Evolutionary conservation across 495 filamentous ascomycete genomes (phyloP), one percentile per base, ranked within the genome.

Genomic region (Daldinia loculata): DNA sequence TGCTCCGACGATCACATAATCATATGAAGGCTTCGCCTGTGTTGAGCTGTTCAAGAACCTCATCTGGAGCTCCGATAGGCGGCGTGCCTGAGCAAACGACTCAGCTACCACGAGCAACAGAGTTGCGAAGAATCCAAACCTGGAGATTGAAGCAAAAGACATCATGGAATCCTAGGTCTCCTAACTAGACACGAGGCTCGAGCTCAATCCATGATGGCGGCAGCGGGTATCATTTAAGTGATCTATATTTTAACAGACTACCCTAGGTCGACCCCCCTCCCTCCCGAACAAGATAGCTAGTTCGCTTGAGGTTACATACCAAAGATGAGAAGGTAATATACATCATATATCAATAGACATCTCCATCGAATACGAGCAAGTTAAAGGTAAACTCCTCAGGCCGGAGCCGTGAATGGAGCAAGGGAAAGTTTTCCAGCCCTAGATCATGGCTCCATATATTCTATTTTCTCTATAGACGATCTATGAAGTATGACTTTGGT

Each of bases 1-100:
- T 36, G 83, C 84, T 24, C 85, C 85, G 15, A 86, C 74, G 11
- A 87, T 75, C 39, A 86, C 75, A 53, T 84, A 85, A 72, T 85
- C 82, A 51, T 83, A 84, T 9, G 65, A 69, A 2, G 56, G 19
- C 11, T 39, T 39, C 7, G 69, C 65, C 19, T 51, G 50, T 7
- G 61, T 56, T 4, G 65, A 69, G 24, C 70, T 60, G 29, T 72
- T 72, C 17, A 62, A 51, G 43, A 68, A 72, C 11, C 56, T 61
- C 4, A 65, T 27, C 56, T 66, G 65, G 4, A 66, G 56, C 36
- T 66, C 51, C 9, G 65, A 45, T 4, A 12, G 32, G n/a, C 26
- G 65, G 38, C 11, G 56, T 36, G 61, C 70, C 17, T 58, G 39
- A n/a, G 61, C 52, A 57, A 72, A 72, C 45, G 65, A 57, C 51